phyloP scores from a whole-genome alignment of 2,329 filamentous ascomycete genomes.

The Ceratocystis lukuohia region DNA sequence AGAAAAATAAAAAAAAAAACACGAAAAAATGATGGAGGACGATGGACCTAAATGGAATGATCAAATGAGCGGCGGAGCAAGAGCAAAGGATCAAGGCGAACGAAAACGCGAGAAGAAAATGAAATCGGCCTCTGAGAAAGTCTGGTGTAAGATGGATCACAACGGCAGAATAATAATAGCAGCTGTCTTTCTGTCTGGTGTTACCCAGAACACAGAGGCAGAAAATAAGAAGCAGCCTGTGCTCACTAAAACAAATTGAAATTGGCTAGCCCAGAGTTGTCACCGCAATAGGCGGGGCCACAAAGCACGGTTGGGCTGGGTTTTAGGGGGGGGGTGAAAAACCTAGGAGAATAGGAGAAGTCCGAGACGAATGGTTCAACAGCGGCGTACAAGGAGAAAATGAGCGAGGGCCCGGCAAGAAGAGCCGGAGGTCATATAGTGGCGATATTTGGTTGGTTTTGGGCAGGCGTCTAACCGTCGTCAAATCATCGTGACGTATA shows the following conservation, averaged over 20 bases:
- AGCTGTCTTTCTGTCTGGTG: neutral
- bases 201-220: neutral
- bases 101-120: neutral
- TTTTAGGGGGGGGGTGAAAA: neutral
- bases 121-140: neutral
- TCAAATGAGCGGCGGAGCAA: neutral
- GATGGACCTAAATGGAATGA: conserved; percentile 2
- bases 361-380: too few relatives aligned
- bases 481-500: neutral
- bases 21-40: neutral
- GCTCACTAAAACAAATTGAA: neutral
- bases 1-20: neutral
- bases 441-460: too few relatives aligned
- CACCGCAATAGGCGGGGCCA: neutral
- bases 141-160: neutral
- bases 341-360: too few relatives aligned
- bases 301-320: neutral
- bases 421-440: too few relatives aligned
- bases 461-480: too few relatives aligned
- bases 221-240: neutral
- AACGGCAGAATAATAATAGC: neutral
- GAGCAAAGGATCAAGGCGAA: neutral
- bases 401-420: too few relatives aligned
- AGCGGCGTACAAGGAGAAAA: too few relatives aligned
- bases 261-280: neutral